Base-by-base conservation (phyloP, 768 basidiomycete species). In the Pluteus cervinus region DNA sequence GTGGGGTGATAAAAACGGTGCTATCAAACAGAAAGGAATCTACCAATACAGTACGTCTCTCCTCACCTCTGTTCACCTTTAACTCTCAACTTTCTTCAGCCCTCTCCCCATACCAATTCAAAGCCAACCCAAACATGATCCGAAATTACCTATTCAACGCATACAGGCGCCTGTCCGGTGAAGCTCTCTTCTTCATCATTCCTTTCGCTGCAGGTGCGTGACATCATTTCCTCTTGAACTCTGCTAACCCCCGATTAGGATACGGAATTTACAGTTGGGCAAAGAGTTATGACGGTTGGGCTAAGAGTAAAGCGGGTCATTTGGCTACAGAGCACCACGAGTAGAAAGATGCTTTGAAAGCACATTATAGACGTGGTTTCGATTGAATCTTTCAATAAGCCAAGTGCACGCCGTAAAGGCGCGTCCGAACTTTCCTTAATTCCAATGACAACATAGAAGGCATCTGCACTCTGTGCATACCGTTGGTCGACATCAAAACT, bases 81-180 rank as follows among this genome's bases (percentile, higher is more conserved):
- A 17, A 28, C 22, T 33, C 29, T 40, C 32, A 37, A 43, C 12
- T 21, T 16, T 29, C 16, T 30, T 18, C 30, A 96, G 92, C 73
- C 46, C 52, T 92, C 45, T 91, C 91, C n/a, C 86, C 89, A 6
- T 85, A 75, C 68, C 79, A 81, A 57, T 75, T 84, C 47, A 79
- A 76, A 42, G 77, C 86, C 12, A 75, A 81, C 28, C 79, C 83
- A 33, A 68, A 84, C 38, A 75, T 80, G 52, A 56, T 91, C 54
- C 69, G 71, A 39, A 76, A 62, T 47, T 94, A 87, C 69, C 55
- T 90, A 49, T 88, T 91, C 74, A 90, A 90, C 62, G 91, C 89
- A 24, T 86, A 81, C 70, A 73, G 71, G 37, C 79, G 92, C 45
- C 57, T 90, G 36, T 76, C 79, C 26, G 68, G 69, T 40, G 84